Conservation (phyloP, 2,329 filamentous ascomycete species). For the Coleophoma eucalyptorum region DNA sequence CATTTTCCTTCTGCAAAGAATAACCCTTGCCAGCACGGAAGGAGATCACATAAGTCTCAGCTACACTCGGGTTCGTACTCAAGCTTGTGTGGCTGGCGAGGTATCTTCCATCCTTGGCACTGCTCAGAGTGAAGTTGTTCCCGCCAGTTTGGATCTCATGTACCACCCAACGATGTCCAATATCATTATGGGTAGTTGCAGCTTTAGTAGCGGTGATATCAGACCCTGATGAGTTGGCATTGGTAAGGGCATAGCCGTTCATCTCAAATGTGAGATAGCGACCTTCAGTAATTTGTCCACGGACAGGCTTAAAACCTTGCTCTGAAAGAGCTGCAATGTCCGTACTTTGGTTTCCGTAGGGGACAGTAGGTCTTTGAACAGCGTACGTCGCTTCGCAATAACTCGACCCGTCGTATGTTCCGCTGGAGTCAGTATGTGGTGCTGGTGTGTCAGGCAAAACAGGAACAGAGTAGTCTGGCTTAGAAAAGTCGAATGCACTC, state of each 20-base stretch:
- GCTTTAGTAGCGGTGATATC: conserved; percentile 22
- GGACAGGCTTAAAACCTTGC: conserved; percentile 47
- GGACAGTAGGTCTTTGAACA: conserved; percentile 36
- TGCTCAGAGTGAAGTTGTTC: conserved; percentile 33
- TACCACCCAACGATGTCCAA: conserved; percentile 45
- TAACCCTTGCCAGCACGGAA: conserved; percentile 14
- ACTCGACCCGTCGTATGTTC: conserved; percentile 40
- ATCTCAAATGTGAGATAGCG: conserved; percentile 48
- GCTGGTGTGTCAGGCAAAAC: conserved; percentile 36
- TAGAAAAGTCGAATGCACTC: conserved; percentile 40
- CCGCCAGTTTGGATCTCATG: conserved; percentile 25
- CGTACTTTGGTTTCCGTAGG: conserved; percentile 38
- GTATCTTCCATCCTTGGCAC: conserved; percentile 35
- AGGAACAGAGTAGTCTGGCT: conserved; percentile 45
- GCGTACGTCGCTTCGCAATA: conserved; percentile 37
- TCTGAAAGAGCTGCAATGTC: conserved; percentile 40
- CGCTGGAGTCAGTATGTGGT: conserved; percentile 36
- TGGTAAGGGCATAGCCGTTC: conserved; percentile 38
- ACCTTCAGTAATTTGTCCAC: conserved; percentile 50
- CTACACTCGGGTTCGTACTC: conserved; percentile 5
- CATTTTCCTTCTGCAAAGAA: conserved; percentile 16
- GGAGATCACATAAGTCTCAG: conserved; percentile 12
- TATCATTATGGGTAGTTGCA: conserved; percentile 31
- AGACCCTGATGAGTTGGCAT: conserved; percentile 20
- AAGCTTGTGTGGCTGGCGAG: conserved; percentile 19